phyloP scores from a whole-genome alignment of 2,329 filamentous ascomycete genomes.

The Xylaria sp. region DNA sequence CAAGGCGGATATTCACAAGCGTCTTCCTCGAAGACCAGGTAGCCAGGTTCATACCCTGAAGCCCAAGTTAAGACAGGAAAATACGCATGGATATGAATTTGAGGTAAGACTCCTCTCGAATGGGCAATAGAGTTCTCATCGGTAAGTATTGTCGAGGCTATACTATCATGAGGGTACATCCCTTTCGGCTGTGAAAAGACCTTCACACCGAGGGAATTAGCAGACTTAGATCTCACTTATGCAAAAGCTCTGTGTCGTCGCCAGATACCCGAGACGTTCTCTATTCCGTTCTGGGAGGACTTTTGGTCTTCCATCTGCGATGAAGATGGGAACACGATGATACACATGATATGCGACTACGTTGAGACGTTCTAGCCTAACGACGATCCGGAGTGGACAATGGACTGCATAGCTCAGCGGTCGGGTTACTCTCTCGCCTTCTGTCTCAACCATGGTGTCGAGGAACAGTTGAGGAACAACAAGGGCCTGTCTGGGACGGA shows the following conservation, averaged over 20 bases:
- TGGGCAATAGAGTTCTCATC: slow-evolving; percentile 39
- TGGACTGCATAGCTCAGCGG: slow-evolving; percentile 22
- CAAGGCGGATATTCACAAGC: slow-evolving; percentile 34
- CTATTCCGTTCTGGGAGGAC: slow-evolving; percentile 20
- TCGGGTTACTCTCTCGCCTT: slow-evolving; percentile 26
- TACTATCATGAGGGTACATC: slow-evolving; percentile 14
- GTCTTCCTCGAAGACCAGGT: slow-evolving; percentile 6
- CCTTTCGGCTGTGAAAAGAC: not conserved
- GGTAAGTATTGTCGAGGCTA: slow-evolving; percentile 1
- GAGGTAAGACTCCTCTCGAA: slow-evolving; percentile 38
- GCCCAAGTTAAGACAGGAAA: not conserved
- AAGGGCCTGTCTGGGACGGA: slow-evolving; percentile 35
- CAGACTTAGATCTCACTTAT: slow-evolving; percentile 23
- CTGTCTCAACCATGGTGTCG: slow-evolving; percentile 27
- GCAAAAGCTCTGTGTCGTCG: slow-evolving; percentile 37
- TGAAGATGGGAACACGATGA: slow-evolving; percentile 37
- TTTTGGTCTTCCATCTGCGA: slow-evolving; percentile 31
- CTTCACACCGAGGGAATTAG: not conserved
- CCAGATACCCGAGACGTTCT: slow-evolving; percentile 31
- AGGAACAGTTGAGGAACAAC: slow-evolving; percentile 24
- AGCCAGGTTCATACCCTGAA: not conserved
- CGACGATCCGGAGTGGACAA: slow-evolving; percentile 24
- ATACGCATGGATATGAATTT: not conserved
- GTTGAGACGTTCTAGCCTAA: slow-evolving; percentile 29
- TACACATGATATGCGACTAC: slow-evolving; percentile 39